Base-by-base conservation (phyloP, 768 basidiomycete species). In the Pulveroboletus sp. region DNA sequence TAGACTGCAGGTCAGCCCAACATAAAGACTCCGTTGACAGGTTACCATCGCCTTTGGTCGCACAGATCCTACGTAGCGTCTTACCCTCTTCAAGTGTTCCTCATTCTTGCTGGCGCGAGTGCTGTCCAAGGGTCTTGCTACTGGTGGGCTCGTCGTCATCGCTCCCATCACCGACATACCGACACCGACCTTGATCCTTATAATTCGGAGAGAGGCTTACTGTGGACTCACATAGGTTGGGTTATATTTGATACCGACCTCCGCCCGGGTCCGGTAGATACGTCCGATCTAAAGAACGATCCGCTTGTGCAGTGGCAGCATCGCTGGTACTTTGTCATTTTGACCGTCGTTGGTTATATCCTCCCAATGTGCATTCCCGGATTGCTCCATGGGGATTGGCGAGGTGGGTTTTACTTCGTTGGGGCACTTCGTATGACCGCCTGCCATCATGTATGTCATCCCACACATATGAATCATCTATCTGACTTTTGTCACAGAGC, bases 181-280 rank as follows among this genome's bases (percentile, higher is more conserved):
- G 89, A 93, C 69, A 91, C 88, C 32, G 85, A 89, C 56, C 78
- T 86, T 43, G 89, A 93, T 67, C 89, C 89, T 14, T 92, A 93
- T 71, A 81, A 86, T 55, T 81, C 89, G 4, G 81, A 83, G 63
- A 80, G 86, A 53, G 89, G 89, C 18, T 72, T 89, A 47, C 72
- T 86, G 39, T 87, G 84, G 83, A 83, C 88, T 1, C 89, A 91
- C 68, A 70, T 89, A 39, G 85, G 85, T n/a, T 87, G 89, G 89
- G 85, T 89, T 76, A 60, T 93, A 54, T 78, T 90, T 68, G 86
- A 87, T 62, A 82, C 87, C 26, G 73, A 80, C 45, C 73, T 86
- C 40, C 80, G 75, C 50, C 78, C 86, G n/a, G 89, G 89, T 3
- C 71, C 76, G 26, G 80, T 80, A 26, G 89, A 91, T 61, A 69